Percentiles rank a stretch among this genome's conserved stretches.
Conservation (phyloP, 495 filamentous ascomycete genomes). For the Penicillium chermesinum region DNA sequence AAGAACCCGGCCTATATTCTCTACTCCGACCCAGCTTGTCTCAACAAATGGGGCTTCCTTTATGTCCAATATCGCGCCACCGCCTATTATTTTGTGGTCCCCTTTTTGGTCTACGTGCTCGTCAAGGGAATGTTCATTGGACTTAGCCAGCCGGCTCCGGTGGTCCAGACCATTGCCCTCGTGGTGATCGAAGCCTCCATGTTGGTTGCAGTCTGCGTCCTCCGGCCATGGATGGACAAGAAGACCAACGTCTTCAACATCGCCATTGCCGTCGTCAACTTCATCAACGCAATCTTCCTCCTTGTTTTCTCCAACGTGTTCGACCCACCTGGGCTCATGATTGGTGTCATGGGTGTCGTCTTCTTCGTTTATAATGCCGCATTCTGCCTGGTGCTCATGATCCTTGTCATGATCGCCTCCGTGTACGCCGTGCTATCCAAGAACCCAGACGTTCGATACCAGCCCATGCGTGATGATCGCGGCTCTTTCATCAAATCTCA, state of each 20-base stretch:
- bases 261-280: constrained; percentile 82
- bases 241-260: constrained; percentile 98
- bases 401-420: constrained; percentile 84
- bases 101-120: constrained; percentile 70
- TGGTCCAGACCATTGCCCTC: constrained; percentile 77
- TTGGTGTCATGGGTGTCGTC: constrained; percentile 88
- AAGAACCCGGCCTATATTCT: constrained; percentile 96
- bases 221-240: constrained; percentile 99
- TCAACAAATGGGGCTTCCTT: constrained; percentile 98
- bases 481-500: constrained; percentile 98
- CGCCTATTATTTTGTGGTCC: constrained; percentile 94
- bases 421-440: constrained; percentile 79
- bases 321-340: constrained; percentile 80
- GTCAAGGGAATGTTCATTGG: constrained; percentile 90
- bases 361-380: constrained; percentile 90
- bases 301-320: constrained; percentile 81
- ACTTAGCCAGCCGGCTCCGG: constrained; percentile 67
- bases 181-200: constrained; percentile 80
- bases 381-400: constrained; percentile 77
- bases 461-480: constrained; percentile 94
- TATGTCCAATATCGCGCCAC: constrained; percentile 97
- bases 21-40: constrained; percentile 83
- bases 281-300: constrained; percentile 83
- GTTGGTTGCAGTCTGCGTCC: constrained; percentile 70
- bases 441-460: constrained; percentile 94